These are phyloP conservation scores for Penicillium brevicompactum DNA, from an alignment of 2,329 filamentous ascomycete genomes.

Conservation along the genomic window DNA sequence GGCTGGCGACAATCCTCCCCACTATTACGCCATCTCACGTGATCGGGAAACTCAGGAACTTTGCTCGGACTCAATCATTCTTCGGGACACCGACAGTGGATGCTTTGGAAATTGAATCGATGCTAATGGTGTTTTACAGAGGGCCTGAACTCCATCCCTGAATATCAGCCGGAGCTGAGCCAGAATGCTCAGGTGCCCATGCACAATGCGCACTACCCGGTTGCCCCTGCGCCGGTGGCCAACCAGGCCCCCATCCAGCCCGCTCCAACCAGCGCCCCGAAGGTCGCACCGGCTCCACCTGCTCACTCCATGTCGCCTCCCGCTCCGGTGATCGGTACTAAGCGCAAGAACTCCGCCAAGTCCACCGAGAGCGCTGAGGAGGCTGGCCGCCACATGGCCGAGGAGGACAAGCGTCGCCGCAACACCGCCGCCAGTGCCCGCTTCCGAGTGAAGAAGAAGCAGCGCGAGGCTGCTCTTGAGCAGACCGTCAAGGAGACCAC, in stretches of 20 bases:
- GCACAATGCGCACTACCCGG: slow-evolving; percentile 27
- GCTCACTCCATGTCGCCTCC: slow-evolving; percentile 14
- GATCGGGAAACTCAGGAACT: slow-evolving; percentile 17
- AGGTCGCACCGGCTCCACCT: slow-evolving; percentile 20
- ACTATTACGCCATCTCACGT: slow-evolving; percentile 41
- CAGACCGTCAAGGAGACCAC: slow-evolving; percentile 79
- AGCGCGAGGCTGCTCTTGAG: slow-evolving; percentile 83
- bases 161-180: slow-evolving; percentile 35
- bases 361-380: slow-evolving; percentile 63
- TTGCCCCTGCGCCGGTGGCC: slow-evolving; percentile 19
- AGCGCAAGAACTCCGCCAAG: slow-evolving; percentile 43
- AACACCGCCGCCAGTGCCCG: slow-evolving; percentile 90
- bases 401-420: slow-evolving; percentile 87
- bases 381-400: slow-evolving; percentile 71
- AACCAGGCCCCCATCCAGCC: slow-evolving; percentile 22
- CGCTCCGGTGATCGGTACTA: slow-evolving; percentile 27
- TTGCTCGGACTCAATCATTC: slow-evolving; percentile 1
- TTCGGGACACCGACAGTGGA: slow-evolving; percentile 14
- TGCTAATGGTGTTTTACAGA: slow-evolving; percentile 25
- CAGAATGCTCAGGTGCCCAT: slow-evolving; percentile 28
- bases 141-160: slow-evolving; percentile 36
- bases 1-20: slow-evolving; percentile 25
- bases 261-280: slow-evolving; percentile 13
- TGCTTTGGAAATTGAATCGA: slow-evolving; percentile 3
- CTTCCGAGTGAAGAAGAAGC: slow-evolving; percentile 95